Evolutionary conservation across 2,329 filamentous ascomycete genomes (phyloP), one percentile per base, ranked within the genome.

Genomic region (Byssochlamys sp.): DNA sequence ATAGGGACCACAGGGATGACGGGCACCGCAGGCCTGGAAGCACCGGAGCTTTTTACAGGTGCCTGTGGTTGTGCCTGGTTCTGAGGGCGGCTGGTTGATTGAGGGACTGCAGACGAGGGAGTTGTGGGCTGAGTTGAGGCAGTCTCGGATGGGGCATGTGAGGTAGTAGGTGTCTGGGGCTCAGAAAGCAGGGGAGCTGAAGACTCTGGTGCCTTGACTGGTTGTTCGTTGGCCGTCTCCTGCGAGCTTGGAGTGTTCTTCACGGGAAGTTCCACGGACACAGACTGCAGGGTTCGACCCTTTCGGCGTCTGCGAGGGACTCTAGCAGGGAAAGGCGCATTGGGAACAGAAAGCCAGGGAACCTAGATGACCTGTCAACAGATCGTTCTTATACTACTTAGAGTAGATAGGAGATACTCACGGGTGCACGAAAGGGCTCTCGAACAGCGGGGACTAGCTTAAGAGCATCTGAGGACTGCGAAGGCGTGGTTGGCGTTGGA

Each of bases 291-390:
- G 11, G 64, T 61, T 53, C 69, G 72, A 45, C 64, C 62, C 61
- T 67, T 74, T 55, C 80, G 76, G 63, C 78, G 76, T 63, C 76
- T 74, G 55, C 74, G 72, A 12, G 77, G 74, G 53, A 76, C 75
- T 65, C 78, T 76, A 14, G 78, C 69, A 2, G 83, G 83, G 64
- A 86, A 85, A 2, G 77, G 71, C 31, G 71, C 71, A 24, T 80
- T 78, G 14, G 80, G 77, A 28, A 80, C 77, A 11, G 83, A 86
- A 33, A 83, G 76, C 83, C 83, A 86, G 10, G 84, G 84, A 24
- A 86, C 71, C 78, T 81, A 61, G 28, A 58, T 49, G 7, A 48
- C 54, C 6, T 52, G 55, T 68, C 55, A 67, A 60, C 9, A 49
- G 55, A 28, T 31, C 19, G n/a, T n/a, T 19, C 9, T 14, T 7